Evolutionary conservation across 2,329 filamentous ascomycete species (phyloP), one percentile per base, ranked within the genome.

Genomic region (Cyphellophora attinorum): DNA sequence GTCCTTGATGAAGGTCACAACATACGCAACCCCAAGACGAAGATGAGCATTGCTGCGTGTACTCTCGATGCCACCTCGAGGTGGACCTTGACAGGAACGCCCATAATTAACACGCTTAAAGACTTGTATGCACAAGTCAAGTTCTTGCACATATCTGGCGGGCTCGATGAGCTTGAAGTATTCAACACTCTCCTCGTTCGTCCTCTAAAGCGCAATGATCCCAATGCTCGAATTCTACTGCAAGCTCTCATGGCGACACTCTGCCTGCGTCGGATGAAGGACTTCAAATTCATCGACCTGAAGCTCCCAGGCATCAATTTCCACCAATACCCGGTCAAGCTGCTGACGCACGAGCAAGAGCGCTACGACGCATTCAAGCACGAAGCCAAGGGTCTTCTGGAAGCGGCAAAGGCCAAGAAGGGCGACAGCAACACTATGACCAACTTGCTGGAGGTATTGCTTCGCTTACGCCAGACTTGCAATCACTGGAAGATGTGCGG

Each of bases 241-340:
- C 81, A 89, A 51, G 70, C 76, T 4, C 67, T 93, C 29, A 88
- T 93, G 76, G 68, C 70, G n/a, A 77, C 81, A 12, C 71, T 93
- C 30, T 91, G 83, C 49, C 66, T 94, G 14, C 74, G 86, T 23
- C 75, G 86, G 23, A 81, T 78, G 56, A 94, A 94, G 55, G 79
- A 89, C 37, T 93, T 94, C 85, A 70, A 71, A 4, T 93, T 93
- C 51, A 73, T 94, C 34, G 84, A 93, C 46, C 64, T 93, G 13
- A 81, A 77, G 42, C 67, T 93, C 6, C 85, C 86, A 0, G 66
- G 76, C 11, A 76, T 93, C 50, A 79, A 76, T 1, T 85, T 89
- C 51, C 86, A 81, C 45, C 67, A 91, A 5, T 79, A 91, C 49
- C 74, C 74, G 6, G 75, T 93, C 46, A 67, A 76, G 6, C 85